phyloP scores from a whole-genome alignment of 495 filamentous ascomycete genomes.

The Hypoxylon rickii region DNA sequence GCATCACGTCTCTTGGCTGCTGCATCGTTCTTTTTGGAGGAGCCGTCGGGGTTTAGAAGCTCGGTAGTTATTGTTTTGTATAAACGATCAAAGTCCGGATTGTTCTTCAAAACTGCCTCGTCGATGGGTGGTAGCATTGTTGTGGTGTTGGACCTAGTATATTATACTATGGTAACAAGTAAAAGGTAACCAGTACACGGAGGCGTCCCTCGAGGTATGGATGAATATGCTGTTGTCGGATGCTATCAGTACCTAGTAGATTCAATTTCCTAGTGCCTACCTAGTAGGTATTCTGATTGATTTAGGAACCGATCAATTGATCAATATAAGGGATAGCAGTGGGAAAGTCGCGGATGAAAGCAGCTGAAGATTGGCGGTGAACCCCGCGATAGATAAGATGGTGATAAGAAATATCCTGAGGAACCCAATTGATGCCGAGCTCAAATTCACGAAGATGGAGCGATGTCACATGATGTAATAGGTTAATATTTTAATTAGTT shows the following conservation, averaged over 20 bases:
- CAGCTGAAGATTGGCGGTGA: slow-evolving; percentile 13
- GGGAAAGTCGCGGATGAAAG: too few relatives aligned
- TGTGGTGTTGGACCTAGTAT: too few relatives aligned
- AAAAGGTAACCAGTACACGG: too few relatives aligned
- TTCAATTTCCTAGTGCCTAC: too few relatives aligned
- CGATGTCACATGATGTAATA: slow-evolving; percentile 30
- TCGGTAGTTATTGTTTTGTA: slow-evolving; percentile 63
- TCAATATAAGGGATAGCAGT: too few relatives aligned
- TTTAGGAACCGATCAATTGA: too few relatives aligned
- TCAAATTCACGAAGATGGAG: slow-evolving; percentile 31
- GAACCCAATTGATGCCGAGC: neutral
- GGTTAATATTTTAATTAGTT: too few relatives aligned
- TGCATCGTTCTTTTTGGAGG: slow-evolving; percentile 57
- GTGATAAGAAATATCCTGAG: neutral
- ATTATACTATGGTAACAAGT: too few relatives aligned
- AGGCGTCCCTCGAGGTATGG: too few relatives aligned
- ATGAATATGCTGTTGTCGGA: too few relatives aligned
- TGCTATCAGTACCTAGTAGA: too few relatives aligned
- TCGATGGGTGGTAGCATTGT: slow-evolving; percentile 71
- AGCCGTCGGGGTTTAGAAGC: slow-evolving; percentile 65
- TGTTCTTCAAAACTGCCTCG: slow-evolving; percentile 61
- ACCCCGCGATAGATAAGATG: slow-evolving; percentile 16
- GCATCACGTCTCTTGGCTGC: slow-evolving; percentile 58
- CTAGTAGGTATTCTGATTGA: too few relatives aligned
- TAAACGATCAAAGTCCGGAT: slow-evolving; percentile 67